Evolutionary conservation across 2,329 filamentous ascomycete species (phyloP).

Genomic region (Monilinia fructicola): DNA sequence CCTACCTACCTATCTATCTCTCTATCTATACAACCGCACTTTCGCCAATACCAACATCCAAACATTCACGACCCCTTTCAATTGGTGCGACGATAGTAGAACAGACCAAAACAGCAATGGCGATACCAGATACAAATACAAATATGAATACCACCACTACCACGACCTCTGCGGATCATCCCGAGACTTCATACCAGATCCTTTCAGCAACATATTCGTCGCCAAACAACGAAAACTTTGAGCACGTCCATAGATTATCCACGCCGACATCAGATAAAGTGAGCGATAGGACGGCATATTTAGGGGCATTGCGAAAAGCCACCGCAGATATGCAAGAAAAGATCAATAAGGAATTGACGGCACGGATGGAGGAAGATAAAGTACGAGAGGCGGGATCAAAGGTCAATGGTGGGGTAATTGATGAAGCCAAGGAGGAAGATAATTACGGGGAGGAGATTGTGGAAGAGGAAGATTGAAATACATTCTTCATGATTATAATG

Average conservation of each 20-base stretch:
- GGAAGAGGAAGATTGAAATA: conserved; percentile 57
- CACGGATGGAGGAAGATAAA: conserved; percentile 73
- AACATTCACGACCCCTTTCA: neutral
- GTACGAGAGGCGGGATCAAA: conserved; percentile 44
- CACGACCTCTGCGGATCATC: conserved; percentile 4
- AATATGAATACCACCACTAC: neutral
- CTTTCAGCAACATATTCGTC: conserved; percentile 54
- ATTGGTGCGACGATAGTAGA: neutral
- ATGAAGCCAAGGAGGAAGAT: conserved; percentile 65
- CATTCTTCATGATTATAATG: conserved; percentile 18
- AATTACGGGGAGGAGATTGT: conserved; percentile 83
- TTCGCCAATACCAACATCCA: neutral
- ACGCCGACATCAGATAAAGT: conserved; percentile 43
- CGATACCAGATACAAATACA: conserved; percentile 13
- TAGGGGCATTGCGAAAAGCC: conserved; percentile 58
- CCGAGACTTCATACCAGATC: conserved; percentile 15
- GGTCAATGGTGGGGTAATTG: conserved; percentile 44
- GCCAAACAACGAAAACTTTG: conserved; percentile 50
- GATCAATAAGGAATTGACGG: conserved; percentile 70
- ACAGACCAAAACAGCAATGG: neutral
- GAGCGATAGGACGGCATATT: conserved; percentile 57
- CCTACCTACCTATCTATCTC: too few relatives aligned
- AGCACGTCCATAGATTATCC: conserved; percentile 43
- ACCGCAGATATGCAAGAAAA: conserved; percentile 59
- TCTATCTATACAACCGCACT: too few relatives aligned